Evolutionary conservation across 176 grass and related monocot species (phyloP).

Genomic region (sorghum (Sorghum bicolor)): Sorghum_bicolor_NCBIv3 NC_012875.2:60290001-60290500

Average conservation of each 20-base stretch:
- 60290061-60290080: too few species aligned
- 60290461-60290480: neutral
- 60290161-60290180: too few species aligned
- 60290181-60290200: neutral
- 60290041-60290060: too few species aligned
- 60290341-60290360: neutral
- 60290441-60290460: neutral
- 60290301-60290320: neutral
- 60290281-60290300: neutral
- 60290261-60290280: neutral
- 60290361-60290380: neutral
- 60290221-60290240: too few species aligned
- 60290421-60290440: neutral
- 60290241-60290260: neutral
- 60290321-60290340: neutral
- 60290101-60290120: too few species aligned
- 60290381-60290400: neutral
- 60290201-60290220: neutral
- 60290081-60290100: too few species aligned
- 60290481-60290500: neutral
- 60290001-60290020: too few species aligned
- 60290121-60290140: too few species aligned
- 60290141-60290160: too few species aligned
- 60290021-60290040: too few species aligned
- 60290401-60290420: neutral